Conservation (phyloP, 1,139 yeast species). For the Kodamaea alishanica region DNA sequence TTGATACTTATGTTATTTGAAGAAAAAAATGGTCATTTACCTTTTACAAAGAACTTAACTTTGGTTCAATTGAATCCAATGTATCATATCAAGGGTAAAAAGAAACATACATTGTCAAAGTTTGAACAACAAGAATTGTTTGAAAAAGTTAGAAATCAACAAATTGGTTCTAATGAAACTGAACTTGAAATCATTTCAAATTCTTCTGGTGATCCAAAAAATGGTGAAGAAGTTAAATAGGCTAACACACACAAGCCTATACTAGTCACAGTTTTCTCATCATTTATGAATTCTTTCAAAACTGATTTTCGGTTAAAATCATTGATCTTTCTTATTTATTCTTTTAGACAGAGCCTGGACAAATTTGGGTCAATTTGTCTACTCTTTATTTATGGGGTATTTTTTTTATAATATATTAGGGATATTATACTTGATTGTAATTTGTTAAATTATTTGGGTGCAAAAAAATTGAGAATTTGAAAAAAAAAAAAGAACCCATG, state of each 20-base stretch:
- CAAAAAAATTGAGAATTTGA: not conserved
- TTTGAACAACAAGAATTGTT: conserved; percentile 56
- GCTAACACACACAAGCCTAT: conserved; percentile 7
- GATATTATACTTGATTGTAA: not conserved
- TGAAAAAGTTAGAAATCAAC: conserved; percentile 30
- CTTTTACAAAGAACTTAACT: conserved; percentile 50
- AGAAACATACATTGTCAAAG: conserved; percentile 54
- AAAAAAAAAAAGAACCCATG: conserved; percentile 29
- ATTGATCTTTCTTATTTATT: not conserved
- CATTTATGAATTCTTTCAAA: not conserved
- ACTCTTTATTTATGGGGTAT: too few relatives aligned
- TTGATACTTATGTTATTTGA: conserved; percentile 64
- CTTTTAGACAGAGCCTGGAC: too few relatives aligned
- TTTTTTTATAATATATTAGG: too few relatives aligned
- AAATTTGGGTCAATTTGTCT: too few relatives aligned
- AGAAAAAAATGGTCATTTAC: conserved; percentile 66
- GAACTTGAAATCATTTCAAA: conserved; percentile 14
- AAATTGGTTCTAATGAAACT: conserved; percentile 27
- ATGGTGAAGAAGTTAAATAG: conserved; percentile 4
- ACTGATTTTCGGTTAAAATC: not conserved
- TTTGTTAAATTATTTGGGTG: conserved; percentile 3
- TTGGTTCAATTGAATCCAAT: conserved; percentile 63
- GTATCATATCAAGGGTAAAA: conserved; percentile 66
- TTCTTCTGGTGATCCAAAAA: conserved; percentile 5
- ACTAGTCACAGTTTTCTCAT: too few relatives aligned